Base-by-base conservation (phyloP, 257 asterid species). In the Cordia subcordata region DNA sequence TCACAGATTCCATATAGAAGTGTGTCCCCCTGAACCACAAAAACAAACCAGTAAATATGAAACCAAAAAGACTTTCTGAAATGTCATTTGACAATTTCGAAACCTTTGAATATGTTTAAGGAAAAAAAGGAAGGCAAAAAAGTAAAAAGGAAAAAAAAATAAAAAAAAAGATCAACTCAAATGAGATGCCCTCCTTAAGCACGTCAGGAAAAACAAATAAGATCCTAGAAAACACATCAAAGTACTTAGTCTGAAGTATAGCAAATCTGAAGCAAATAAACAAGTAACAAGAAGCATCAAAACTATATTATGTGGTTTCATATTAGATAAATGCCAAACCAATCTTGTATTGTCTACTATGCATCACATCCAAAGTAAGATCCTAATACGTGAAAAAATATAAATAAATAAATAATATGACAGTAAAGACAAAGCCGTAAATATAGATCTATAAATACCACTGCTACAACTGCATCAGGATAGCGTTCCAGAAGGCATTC, bases 1-100 rank as follows among this genome's bases (percentile, higher is more conserved):
- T 77, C 97, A 83, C 89, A 81, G 72, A 85, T 74, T 77, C 90
- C 92, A 77, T 86, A 85, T 5, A 85, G 71, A 67, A 93, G 79
- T 52, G 68, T 53, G 66, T 79, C 94, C 62, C 87, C 99, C 99
- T 93, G 74, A 56, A 68, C 60, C 38, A 63, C 61, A 64, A 50
- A 20, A 66, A 55, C 19, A 63, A 58, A 20, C 38, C 47, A 42
- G 10, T 42, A 27, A 27, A 27, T 27, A 27, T 27, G 6, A 27
- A 27, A 27, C 35, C 35, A 27, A 1, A 27, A 1, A 27, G 6
- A 27, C 35, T 27, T 27, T 27, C 35, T 27, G 35, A 27, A 27
- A 27, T 6, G 6, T 27, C 3, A 27, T 27, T 27, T 27, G 35
- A 27, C 35, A 27, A 27, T 27, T 6, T 27, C 4, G 35, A 27